phyloP scores from a whole-genome alignment of 2,329 filamentous ascomycete genomes.

The Colletotrichum liriopes region DNA sequence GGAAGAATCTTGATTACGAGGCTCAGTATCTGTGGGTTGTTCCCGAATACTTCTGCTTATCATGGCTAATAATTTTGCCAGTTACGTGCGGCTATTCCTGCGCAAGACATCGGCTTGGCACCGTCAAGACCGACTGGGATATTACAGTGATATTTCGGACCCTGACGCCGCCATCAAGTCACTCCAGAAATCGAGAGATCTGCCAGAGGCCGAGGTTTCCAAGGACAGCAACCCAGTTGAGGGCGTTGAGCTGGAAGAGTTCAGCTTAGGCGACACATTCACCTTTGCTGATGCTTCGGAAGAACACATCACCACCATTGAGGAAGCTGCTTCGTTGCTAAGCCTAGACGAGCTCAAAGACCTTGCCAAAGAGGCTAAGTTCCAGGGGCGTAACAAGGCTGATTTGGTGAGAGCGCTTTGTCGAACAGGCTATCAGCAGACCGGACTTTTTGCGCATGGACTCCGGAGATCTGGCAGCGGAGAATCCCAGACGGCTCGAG shows the following conservation, averaged over 20 bases:
- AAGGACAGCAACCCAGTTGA: conserved; percentile 45
- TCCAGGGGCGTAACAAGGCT: conserved; percentile 89
- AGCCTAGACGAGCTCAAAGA: conserved; percentile 89
- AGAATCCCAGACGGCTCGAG: conserved; percentile 65
- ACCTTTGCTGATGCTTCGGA: conserved; percentile 86
- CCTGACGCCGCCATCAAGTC: conserved; percentile 75
- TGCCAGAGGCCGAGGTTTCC: conserved; percentile 62
- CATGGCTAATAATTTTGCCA: conserved; percentile 53
- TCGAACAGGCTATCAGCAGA: conserved; percentile 81
- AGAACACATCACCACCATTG: conserved; percentile 80
- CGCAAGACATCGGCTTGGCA: conserved; percentile 95
- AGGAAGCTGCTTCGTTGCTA: conserved; percentile 87
- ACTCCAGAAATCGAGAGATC: conserved; percentile 71
- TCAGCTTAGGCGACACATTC: conserved; percentile 71
- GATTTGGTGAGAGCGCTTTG: conserved; percentile 83
- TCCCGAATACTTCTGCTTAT: accelerated
- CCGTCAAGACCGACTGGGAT: conserved; percentile 82
- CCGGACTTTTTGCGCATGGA: conserved; percentile 79
- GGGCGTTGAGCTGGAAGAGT: conserved; percentile 58
- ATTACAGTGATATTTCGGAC: conserved; percentile 87
- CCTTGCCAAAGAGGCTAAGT: conserved; percentile 88
- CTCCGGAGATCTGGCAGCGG: conserved; percentile 76
- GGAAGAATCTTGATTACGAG: conserved; percentile 83
- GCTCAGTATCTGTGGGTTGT: conserved; percentile 85
- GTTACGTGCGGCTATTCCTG: conserved; percentile 93